Evolutionary conservation across 805 yeast genomes (phyloP), one percentile per base, ranked within the genome.

Genomic region (Yarrowia bubula): DNA sequence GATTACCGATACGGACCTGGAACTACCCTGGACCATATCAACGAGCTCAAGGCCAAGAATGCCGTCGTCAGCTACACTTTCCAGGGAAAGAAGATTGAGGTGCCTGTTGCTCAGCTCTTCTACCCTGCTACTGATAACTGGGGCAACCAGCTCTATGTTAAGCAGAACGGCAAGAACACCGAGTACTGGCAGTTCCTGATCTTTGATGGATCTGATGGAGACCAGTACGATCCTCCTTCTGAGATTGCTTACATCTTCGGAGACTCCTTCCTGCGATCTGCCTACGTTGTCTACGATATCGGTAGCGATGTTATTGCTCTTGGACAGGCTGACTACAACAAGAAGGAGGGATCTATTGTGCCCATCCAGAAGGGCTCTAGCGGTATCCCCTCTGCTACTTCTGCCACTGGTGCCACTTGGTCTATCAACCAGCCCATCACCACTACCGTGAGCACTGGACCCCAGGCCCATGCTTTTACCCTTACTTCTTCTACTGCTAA

Each of bases 231-330:
- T 17, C 17, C 41, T 13, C 32, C 41, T 6, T 11, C 11, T 13
- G 2, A 10, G 13, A 17, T 48, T 13, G 41, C 17, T 2, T 48
- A 35, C 55, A 18, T 48, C n/a, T 35, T 88, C 39, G 92, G 92
- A 15, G 90, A 86, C 71, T 79, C 81, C 60, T 81, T 88, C 71
- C 76, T 88, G 67, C 78, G 88, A 65, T 79, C 81, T 43, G 87
- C 86, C 7, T 88, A 88, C 71, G 80, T 84, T 18, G 89, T 86
- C 10, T 85, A 81, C 73, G 88, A 88, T 71, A 75, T 87, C 64
- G 90, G 86, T 35, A 80, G 79, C 68, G 74, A 74, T 51, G 76
- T 81, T 69, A 76, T 86, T 33, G 85, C 87, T 0, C 70, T 88
- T 65, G 90, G 86, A 4, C 85, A 79, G 70, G 82, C 81, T n/a